phyloP scores from a whole-genome alignment of 805 yeast genomes.

The Candida insectalens region DNA sequence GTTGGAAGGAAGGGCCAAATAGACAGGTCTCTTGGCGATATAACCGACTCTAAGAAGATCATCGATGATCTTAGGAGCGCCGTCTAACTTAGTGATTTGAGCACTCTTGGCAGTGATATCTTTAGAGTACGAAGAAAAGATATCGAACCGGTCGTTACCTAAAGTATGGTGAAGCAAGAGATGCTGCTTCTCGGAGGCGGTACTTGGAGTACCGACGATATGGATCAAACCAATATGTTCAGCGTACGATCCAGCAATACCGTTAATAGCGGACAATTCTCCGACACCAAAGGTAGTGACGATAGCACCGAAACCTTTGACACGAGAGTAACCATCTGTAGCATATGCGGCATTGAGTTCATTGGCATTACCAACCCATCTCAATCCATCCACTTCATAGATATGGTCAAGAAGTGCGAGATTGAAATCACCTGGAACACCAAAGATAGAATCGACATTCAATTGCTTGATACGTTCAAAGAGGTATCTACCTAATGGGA shows the following conservation, averaged over 20 bases:
- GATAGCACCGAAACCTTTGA: conserved; percentile 65
- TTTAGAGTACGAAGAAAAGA: conserved; percentile 70
- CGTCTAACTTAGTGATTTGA: conserved; percentile 48
- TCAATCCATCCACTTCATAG: conserved; percentile 62
- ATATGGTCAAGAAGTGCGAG: conserved; percentile 61
- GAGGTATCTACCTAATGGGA: conserved; percentile 66
- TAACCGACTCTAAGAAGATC: conserved; percentile 64
- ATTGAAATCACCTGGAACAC: conserved; percentile 80
- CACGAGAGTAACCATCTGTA: conserved; percentile 81
- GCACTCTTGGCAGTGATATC: conserved; percentile 61
- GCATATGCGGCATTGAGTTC: conserved; percentile 85
- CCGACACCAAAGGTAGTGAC: conserved; percentile 90
- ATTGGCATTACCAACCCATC: conserved; percentile 90
- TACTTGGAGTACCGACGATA: conserved; percentile 80
- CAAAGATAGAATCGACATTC: conserved; percentile 61
- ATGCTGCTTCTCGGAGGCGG: conserved; percentile 62
- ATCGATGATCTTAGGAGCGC: conserved; percentile 68
- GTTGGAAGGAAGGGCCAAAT: conserved; percentile 77
- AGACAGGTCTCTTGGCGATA: conserved; percentile 70
- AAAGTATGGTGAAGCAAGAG: conserved; percentile 73
- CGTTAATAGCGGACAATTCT: conserved; percentile 75
- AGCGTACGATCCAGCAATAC: conserved; percentile 82
- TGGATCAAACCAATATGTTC: conserved; percentile 83
- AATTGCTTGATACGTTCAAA: conserved; percentile 74
- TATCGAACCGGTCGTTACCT: conserved; percentile 76